These are phyloP conservation scores for Micractinium conductrix DNA, from an alignment of 139 green algal genomes.

Conservation along the genomic window DNA sequence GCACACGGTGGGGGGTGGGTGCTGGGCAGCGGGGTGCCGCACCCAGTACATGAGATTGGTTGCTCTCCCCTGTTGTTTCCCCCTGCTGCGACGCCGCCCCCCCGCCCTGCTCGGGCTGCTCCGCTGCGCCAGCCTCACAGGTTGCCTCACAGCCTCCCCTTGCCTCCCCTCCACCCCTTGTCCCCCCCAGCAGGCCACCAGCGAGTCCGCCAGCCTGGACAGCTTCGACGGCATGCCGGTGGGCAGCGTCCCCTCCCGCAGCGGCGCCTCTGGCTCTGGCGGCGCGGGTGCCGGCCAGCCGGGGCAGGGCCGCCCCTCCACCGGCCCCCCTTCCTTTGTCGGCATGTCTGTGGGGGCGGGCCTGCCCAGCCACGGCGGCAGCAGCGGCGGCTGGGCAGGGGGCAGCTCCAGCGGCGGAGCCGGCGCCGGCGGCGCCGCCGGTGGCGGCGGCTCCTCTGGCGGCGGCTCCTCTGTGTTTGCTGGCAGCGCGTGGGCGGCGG, in stretches of 20 bases:
- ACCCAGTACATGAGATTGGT: too few relatives aligned
- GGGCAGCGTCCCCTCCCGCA: background rate
- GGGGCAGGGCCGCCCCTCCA: background rate
- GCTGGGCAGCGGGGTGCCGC: too few relatives aligned
- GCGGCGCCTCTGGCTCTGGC: background rate
- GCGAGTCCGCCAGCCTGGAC: too few relatives aligned
- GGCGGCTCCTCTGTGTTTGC: background rate
- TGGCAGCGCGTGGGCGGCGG: background rate
- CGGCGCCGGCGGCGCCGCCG: background rate
- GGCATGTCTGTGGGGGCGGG: constrained; percentile 5
- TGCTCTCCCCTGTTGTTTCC: too few relatives aligned
- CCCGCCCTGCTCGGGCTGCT: too few relatives aligned
- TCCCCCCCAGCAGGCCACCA: background rate
- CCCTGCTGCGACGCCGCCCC: too few relatives aligned
- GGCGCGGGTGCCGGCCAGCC: background rate
- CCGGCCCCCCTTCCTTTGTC: background rate
- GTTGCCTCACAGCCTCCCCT: background rate
- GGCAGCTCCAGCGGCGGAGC: background rate
- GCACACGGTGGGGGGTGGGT: too few relatives aligned
- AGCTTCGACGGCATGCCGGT: constrained; percentile 3
- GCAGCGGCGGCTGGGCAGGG: background rate
- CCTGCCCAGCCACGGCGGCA: background rate
- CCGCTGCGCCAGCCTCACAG: background rate
- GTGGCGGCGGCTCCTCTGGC: background rate
- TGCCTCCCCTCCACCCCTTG: background rate